Conservation (phyloP, 2,329 filamentous ascomycete genomes). For the Clonostachys sp. region DNA sequence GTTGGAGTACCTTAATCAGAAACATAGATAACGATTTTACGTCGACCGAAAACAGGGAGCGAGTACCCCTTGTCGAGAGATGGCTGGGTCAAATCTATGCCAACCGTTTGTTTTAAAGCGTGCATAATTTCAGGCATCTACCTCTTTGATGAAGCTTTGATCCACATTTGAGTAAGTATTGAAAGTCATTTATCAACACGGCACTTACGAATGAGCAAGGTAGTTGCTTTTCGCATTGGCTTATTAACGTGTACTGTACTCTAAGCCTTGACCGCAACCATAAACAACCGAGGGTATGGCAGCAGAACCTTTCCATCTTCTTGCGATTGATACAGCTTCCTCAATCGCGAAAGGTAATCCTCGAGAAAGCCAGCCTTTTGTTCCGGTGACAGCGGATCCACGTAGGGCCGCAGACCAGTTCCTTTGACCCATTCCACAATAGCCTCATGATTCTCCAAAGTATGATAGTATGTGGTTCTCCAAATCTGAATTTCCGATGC, state of each 20-base stretch:
- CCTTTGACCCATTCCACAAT: slow-evolving; percentile 58
- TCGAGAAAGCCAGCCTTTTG: slow-evolving; percentile 36
- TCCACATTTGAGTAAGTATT: too few species aligned
- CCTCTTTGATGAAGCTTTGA: too few species aligned
- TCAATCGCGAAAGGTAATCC: slow-evolving; percentile 39
- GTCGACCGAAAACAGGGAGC: too few species aligned
- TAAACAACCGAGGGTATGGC: slow-evolving; percentile 51
- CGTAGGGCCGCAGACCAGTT: slow-evolving; percentile 49
- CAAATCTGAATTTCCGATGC: slow-evolving; percentile 43
- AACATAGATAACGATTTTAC: too few species aligned
- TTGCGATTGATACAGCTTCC: slow-evolving; percentile 33
- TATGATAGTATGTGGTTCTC: slow-evolving; percentile 49
- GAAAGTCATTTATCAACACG: too few species aligned
- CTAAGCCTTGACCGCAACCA: slow-evolving; percentile 30
- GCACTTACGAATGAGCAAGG: too few species aligned
- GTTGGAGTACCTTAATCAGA: too few species aligned
- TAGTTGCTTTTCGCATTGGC: too few species aligned
- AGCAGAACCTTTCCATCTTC: slow-evolving; percentile 49
- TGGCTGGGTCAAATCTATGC: too few species aligned
- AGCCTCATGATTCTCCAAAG: slow-evolving; percentile 36
- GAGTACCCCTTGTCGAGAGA: too few species aligned
- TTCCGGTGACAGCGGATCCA: slow-evolving; percentile 36
- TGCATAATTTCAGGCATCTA: too few species aligned
- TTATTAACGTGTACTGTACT: neutral
- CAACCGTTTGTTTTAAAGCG: too few species aligned